Evolutionary conservation across 1,139 yeast species (phyloP), one percentile per base, ranked within the genome.

Genomic region (Saccharomyces hybrid): DNA sequence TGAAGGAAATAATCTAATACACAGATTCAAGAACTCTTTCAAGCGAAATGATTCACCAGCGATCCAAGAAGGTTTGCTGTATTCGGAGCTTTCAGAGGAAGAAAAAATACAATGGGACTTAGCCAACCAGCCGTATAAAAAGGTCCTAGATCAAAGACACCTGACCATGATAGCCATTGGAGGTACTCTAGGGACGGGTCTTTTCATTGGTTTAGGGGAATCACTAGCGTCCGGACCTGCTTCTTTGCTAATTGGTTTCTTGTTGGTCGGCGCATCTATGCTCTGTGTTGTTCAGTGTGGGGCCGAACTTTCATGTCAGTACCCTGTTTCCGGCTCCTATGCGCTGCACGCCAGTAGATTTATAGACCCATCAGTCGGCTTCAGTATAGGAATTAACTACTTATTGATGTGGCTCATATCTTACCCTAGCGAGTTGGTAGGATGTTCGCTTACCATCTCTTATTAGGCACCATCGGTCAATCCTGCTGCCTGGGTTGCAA

Each of bases 181-280:
- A 57, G 95, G 95, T 29, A 78, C 88, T 47, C 85, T 87, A 59
- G 95, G 95, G 63, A 85, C 91, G n/a, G 88, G 87, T 59, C 70
- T 82, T 51, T 76, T 85, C 74, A 82, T 87, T 23, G 86, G 86
- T 65, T 73, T 81, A 44, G 89, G 89, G 54, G 74, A 75, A 59
- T 84, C 88, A 5, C 73, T 84, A 59, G 71, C 74, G 54, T 71
- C 73, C 29, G 86, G 85, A 64, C 90, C 91, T 20, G 86, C 79
- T 5, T 78, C 82, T 55, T 64, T 81, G 32, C 67, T 82, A 51
- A 79, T 84, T 60, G 84, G 81, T 14, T 82, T 84, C 80, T 60
- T 68, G 53, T 59, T 78, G 50, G 71, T 76, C 9, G 79, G 81
- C 57, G 66, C 75, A 13, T 76, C 77, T 76, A 75, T 89, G 69